Conservation (phyloP, 148 eudicot species). For the Amaranthus hypochondriacus region DNA sequence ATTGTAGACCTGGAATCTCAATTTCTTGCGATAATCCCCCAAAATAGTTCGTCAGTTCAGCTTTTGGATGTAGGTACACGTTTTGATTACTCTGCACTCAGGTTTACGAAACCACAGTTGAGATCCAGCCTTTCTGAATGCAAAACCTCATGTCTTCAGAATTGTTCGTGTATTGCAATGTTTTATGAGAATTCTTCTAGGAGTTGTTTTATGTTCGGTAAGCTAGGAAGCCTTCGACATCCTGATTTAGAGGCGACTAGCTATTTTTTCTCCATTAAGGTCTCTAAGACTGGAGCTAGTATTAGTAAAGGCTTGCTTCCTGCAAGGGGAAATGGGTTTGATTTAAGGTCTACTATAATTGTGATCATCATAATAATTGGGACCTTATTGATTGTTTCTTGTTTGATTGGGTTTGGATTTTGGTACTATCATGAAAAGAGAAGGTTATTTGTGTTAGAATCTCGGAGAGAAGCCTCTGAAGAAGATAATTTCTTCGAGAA, state of each 20-base stretch:
- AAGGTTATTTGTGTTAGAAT: not conserved
- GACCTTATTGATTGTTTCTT: conserved; percentile 11
- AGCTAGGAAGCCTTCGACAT: conserved; percentile 9
- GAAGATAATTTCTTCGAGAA: conserved; percentile 22
- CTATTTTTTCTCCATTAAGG: conserved; percentile 11
- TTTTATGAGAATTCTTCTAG: conserved; percentile 9
- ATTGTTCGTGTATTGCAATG: conserved; percentile 11
- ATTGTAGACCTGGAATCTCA: conserved; percentile 1
- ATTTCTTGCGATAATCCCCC: not conserved
- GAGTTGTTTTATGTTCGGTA: conserved; percentile 8
- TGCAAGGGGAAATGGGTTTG: not conserved
- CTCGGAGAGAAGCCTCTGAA: conserved; percentile 12
- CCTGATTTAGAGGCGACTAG: not conserved
- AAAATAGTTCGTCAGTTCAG: not conserved
- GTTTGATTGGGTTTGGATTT: conserved; percentile 14
- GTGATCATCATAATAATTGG: conserved; percentile 15
- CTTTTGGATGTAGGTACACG: conserved; percentile 6
- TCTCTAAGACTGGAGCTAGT: not conserved
- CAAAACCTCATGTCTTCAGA: conserved; percentile 1
- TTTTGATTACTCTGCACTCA: conserved; percentile 5
- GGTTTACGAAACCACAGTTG: conserved; percentile 11
- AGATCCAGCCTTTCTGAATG: conserved; percentile 7
- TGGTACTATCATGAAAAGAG: conserved; percentile 8
- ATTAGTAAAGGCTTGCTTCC: not conserved
- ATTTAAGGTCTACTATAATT: not conserved